phyloP scores from a whole-genome alignment of 1,139 yeast species.

The Blastobotrys illinoisensis region DNA sequence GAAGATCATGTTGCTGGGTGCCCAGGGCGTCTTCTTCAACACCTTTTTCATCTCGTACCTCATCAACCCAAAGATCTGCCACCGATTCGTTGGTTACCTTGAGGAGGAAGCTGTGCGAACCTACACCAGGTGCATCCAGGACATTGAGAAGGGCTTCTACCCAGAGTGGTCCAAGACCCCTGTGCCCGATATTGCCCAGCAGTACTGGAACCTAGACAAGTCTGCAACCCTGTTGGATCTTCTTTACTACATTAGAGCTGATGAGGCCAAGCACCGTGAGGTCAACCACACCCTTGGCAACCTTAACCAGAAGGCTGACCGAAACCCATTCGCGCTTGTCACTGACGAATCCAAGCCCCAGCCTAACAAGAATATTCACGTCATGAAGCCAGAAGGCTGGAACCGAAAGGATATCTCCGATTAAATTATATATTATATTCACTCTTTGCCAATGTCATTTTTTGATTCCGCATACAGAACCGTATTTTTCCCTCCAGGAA shows the following conservation, averaged over 20 bases:
- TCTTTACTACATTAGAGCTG: conserved; percentile 53
- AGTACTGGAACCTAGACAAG: conserved; percentile 55
- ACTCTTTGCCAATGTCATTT: too few species aligned
- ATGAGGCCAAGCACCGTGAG: conserved; percentile 72
- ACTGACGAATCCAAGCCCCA: conserved; percentile 43
- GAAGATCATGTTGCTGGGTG: conserved; percentile 51
- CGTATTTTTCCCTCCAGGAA: too few species aligned
- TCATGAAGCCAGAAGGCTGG: conserved; percentile 53
- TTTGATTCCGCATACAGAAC: too few species aligned
- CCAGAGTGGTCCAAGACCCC: conserved; percentile 41
- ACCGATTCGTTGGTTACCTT: conserved; percentile 70
- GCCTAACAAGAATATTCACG: conserved; percentile 50
- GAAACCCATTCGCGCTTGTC: conserved; percentile 63
- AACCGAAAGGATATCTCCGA: conserved; percentile 48
- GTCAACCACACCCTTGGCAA: conserved; percentile 75
- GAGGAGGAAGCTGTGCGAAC: conserved; percentile 78
- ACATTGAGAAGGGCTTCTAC: conserved; percentile 47
- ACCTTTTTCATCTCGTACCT: conserved; percentile 58
- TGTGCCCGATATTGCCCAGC: conserved; percentile 48
- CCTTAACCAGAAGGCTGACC: conserved; percentile 45
- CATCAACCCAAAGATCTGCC: conserved; percentile 59
- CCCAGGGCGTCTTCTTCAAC: conserved; percentile 71
- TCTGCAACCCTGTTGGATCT: conserved; percentile 56
- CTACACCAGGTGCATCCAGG: conserved; percentile 56
- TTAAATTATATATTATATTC: conserved; percentile 4